phyloP scores from a whole-genome alignment of 129 eudicot species.

The Solidago caesia region DNA sequence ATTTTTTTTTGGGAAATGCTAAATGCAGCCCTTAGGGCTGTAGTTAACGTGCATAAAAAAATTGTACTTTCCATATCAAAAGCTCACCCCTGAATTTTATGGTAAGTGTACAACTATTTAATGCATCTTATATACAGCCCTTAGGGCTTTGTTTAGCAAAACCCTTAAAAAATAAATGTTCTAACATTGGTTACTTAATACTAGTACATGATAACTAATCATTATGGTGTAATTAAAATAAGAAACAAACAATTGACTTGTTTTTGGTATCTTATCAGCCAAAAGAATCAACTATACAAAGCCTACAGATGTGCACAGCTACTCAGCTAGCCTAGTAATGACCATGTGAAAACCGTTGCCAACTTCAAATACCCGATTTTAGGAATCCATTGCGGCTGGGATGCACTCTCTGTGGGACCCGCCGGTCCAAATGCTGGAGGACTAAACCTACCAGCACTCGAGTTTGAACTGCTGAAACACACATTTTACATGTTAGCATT shows the following conservation, averaged over 20 bases:
- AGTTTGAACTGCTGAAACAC: slow-evolving; percentile 50
- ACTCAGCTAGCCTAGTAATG: neutral
- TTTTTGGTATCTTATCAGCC: slow-evolving; percentile 7
- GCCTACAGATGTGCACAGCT: neutral
- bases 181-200: neutral
- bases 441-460: slow-evolving; percentile 29
- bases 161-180: neutral
- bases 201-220: neutral
- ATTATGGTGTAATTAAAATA: neutral
- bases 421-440: slow-evolving; percentile 66
- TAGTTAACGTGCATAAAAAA: no score
- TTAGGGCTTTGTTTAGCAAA: no score
- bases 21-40: no score
- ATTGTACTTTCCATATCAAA: no score
- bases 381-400: slow-evolving; percentile 28
- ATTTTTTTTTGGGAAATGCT: no score
- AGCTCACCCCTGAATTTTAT: no score
- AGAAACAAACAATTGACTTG: slow-evolving; percentile 27
- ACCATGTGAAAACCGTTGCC: slow-evolving; percentile 27
- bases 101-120: no score
- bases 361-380: slow-evolving; percentile 30
- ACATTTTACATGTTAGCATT: slow-evolving; percentile 21
- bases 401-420: slow-evolving; percentile 39
- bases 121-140: no score
- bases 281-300: slow-evolving; percentile 26